Evolutionary conservation across 805 yeast genomes (phyloP).

Genomic region (Suhomyces sp.): DNA sequence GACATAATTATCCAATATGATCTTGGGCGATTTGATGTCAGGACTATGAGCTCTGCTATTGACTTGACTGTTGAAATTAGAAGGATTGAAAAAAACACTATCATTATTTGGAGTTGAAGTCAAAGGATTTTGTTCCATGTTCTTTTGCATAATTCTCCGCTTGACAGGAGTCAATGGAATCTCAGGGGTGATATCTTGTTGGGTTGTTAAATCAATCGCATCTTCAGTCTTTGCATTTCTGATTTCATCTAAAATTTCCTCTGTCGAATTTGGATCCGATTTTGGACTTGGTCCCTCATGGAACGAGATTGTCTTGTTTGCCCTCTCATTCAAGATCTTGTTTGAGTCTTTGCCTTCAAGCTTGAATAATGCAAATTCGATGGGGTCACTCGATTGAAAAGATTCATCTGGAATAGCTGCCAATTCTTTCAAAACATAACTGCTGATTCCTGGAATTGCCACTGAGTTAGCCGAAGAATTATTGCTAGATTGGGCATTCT

Average conservation of each 20-base stretch:
- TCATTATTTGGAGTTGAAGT: conserved; percentile 16
- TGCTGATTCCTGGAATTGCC: conserved; percentile 56
- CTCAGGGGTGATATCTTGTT: conserved; percentile 17
- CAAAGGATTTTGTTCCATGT: conserved; percentile 5
- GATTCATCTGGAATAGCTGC: conserved; percentile 85
- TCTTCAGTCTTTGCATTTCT: conserved; percentile 42
- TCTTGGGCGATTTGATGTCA: conserved; percentile 25
- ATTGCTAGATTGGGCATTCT: conserved; percentile 8
- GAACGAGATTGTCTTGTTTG: neutral
- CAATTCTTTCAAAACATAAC: conserved; percentile 49
- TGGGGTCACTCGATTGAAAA: conserved; percentile 62
- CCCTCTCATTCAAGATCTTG: conserved; percentile 1
- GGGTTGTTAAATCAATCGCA: conserved; percentile 24
- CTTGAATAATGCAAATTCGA: conserved; percentile 70
- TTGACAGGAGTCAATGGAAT: conserved; percentile 34
- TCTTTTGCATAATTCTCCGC: conserved; percentile 6
- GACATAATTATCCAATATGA: conserved; percentile 36
- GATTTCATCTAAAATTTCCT: conserved; percentile 39
- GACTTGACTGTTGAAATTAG: conserved; percentile 3
- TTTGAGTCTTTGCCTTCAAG: conserved; percentile 61
- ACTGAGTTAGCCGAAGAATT: conserved; percentile 23
- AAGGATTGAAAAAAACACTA: conserved; percentile 6
- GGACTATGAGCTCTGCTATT: conserved; percentile 6
- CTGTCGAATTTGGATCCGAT: conserved; percentile 15
- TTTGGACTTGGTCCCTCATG: neutral